phyloP scores from a whole-genome alignment of 805 yeast species.

The Hanseniaspora jakobsenii region DNA sequence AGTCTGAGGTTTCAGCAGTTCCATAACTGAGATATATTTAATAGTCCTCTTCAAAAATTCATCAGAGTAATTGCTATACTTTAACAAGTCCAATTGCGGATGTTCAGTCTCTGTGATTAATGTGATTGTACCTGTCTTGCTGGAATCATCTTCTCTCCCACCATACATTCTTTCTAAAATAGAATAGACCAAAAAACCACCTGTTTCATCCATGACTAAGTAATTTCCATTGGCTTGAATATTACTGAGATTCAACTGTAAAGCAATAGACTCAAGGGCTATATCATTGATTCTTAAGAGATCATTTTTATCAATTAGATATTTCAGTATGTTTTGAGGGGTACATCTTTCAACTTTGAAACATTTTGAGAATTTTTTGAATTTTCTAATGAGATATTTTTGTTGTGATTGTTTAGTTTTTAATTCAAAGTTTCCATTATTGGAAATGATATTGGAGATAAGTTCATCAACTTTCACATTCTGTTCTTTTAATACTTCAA shows the following conservation, averaged over 20 bases:
- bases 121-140: slow-evolving; percentile 46
- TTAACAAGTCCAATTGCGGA: slow-evolving; percentile 61
- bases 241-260: slow-evolving; percentile 65
- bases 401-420: slow-evolving; percentile 85
- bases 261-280: slow-evolving; percentile 74
- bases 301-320: slow-evolving; percentile 66
- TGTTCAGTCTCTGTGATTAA: slow-evolving; percentile 89
- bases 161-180: slow-evolving; percentile 81
- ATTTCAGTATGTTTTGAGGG: slow-evolving; percentile 56
- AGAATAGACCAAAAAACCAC: slow-evolving; percentile 76
- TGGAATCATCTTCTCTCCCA: slow-evolving; percentile 18
- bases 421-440: slow-evolving; percentile 76
- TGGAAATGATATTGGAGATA: slow-evolving; percentile 66
- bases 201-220: slow-evolving; percentile 83
- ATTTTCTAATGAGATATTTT: slow-evolving; percentile 82
- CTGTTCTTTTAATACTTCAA: slow-evolving; percentile 65
- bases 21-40: slow-evolving; percentile 62
- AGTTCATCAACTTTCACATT: slow-evolving; percentile 65
- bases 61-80: slow-evolving; percentile 52
- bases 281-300: slow-evolving; percentile 57
- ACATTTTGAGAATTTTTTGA: slow-evolving; percentile 75
- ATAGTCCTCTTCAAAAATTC: slow-evolving; percentile 43
- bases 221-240: slow-evolving; percentile 84
- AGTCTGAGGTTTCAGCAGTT: slow-evolving; percentile 65
- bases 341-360: slow-evolving; percentile 73